Evolutionary conservation across 371 early-diverging fungal genomes (phyloP), one percentile per base, ranked within the genome.

Genomic region (Gilbertella persicaria): DNA sequence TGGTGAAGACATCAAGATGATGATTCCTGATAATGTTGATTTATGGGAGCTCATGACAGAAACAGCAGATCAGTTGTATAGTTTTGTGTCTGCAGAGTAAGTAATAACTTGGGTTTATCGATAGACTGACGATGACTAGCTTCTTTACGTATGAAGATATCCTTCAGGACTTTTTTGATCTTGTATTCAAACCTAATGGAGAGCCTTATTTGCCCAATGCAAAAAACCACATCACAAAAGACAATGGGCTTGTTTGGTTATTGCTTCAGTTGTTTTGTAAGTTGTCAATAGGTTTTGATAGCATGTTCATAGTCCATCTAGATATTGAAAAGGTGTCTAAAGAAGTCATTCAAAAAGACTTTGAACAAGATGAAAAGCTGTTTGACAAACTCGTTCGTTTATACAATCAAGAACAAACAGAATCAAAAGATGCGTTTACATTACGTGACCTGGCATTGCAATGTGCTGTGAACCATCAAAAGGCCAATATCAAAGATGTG

Each of bases 1-100:
- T 4, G 60, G 64, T n/a, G 77, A 73, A 29, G 65, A 81, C 36
- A 69, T 75, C n/a, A 78, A 77, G 5, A 85, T 86, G 78, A 50
- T 80, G 36, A 82, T 88, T 35, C 91, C 92, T 1, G 69, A 78
- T 25, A 82, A 87, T 45, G 51, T 88, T 25, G 78, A 83, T 60
- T 75, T 86, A 50, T 90, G 89, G 89, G 88, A 90, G 54, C 57
- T 84, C 12, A 79, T 89, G 77, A 86, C 79, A 39, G 88, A 90
- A 63, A 76, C 88, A 5, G 90, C 89, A 4, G 92, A 91, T 66
- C 90, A 90, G 42, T 58, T 91, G 3, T 89, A 87, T 53, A 85
- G 84, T 40, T 85, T 90, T 77, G 88, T 88, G 25, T 79, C 83
- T 19, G 74, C 82, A 46, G 87, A 86, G 67, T 73, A 58, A 62